phyloP scores from a whole-genome alignment of 805 yeast species.

The Zygoascus biomembranicola region DNA sequence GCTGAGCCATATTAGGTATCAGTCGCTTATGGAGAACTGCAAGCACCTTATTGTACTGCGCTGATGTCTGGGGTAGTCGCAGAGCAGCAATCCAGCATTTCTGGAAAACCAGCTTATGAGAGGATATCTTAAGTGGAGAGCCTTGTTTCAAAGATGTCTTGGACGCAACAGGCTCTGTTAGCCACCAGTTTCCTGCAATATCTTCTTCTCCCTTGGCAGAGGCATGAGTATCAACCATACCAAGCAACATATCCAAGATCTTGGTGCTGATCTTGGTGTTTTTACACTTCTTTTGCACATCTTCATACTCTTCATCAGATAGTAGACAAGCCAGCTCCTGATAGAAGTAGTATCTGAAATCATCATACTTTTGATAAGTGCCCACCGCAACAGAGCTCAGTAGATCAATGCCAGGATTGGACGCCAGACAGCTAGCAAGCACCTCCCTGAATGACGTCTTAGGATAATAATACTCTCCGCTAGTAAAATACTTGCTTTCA shows the following conservation, averaged over 20 bases:
- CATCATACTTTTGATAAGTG: conserved; percentile 56
- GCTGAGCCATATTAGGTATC: conserved; percentile 71
- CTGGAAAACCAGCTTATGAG: conserved; percentile 62
- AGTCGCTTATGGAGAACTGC: conserved; percentile 72
- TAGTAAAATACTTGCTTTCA: conserved; percentile 45
- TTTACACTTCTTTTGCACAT: not conserved
- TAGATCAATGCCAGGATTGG: conserved; percentile 30
- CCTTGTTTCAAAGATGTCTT: conserved; percentile 27
- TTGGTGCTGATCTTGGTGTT: not conserved
- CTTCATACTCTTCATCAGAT: conserved; percentile 13
- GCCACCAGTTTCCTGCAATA: not conserved
- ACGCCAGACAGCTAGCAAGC: not conserved
- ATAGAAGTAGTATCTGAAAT: conserved; percentile 68
- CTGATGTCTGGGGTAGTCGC: conserved; percentile 37
- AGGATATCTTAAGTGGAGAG: conserved; percentile 30
- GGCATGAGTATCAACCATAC: not conserved
- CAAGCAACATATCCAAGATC: not conserved
- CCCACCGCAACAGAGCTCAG: conserved; percentile 48
- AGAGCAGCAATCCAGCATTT: conserved; percentile 55
- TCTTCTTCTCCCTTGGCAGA: not conserved
- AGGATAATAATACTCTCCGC: conserved; percentile 60
- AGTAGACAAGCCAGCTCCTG: conserved; percentile 36
- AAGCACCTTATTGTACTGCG: conserved; percentile 63
- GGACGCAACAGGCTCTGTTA: conserved; percentile 15
- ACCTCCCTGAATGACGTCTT: conserved; percentile 35